Evolutionary conservation across 2,329 filamentous ascomycete species (phyloP), one percentile per base, ranked within the genome.

Genomic region (Aspergillus oerlinghausenensis): DNA sequence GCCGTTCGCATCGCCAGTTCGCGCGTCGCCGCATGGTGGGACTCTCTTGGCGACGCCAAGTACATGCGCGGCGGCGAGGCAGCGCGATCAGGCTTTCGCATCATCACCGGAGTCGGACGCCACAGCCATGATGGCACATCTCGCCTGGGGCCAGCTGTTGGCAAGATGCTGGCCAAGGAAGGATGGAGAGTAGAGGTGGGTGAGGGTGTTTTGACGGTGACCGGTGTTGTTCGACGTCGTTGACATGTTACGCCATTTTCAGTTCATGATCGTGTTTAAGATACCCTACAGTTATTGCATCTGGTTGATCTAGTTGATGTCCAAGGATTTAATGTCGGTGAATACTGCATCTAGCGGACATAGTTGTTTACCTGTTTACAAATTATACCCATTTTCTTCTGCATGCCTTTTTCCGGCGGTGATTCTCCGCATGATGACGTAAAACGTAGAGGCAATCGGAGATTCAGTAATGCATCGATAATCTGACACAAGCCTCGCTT

Each of bases 111-210:
- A 0, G 70, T 87, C 14, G 93, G 93, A 1, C 81, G 82, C 54
- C 93, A 97, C 73, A 94, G 86, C 65, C 82, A 85, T 49, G 86
- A 88, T 52, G 91, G 92, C 0, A 87, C 84, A 55, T 90, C 88
- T 1, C 86, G 85, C 63, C 72, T 97, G 57, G 88, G 92, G 4
- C 88, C 88, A 55, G 88, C 89, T 17, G 92, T 97, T n/a, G 86
- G 83, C 49, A 87, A 85, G 67, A 87, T 86, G 68, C 77, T 97
- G 45, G 80, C 86, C 42, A 81, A 84, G 48, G 89, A 93, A 58
- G 92, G 92, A 0, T 97, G 93, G 93, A 91, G 84, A 69, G 79
- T 94, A 35, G 84, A 91, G 69, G 81, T 88, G 48, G 82, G 85
- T 47, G 86, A 84, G 28, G 92, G 92, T 0, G 82, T 84, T 40